Conservation (phyloP, 2,329 filamentous ascomycete genomes). For the Zymoseptoria ardabiliae region DNA sequence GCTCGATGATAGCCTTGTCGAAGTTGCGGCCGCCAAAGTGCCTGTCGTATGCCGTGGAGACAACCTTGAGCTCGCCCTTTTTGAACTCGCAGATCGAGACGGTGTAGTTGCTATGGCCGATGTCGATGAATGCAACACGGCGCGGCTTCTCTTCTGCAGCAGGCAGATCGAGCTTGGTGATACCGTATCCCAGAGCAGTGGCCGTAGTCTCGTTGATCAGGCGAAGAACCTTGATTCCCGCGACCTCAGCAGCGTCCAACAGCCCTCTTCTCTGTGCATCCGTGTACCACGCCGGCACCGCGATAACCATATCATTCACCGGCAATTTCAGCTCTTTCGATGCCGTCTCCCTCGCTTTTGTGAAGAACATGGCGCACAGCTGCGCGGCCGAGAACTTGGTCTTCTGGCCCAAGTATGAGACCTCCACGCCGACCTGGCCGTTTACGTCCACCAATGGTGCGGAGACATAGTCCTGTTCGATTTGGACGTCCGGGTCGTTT, state of each 20-base stretch:
- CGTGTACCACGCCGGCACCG: slow-evolving; percentile 94
- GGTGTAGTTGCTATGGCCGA: slow-evolving; percentile 95
- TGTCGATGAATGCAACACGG: slow-evolving; percentile 85
- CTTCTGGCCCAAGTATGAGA: slow-evolving; percentile 89
- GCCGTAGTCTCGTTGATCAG: slow-evolving; percentile 98
- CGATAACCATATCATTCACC: slow-evolving; percentile 88
- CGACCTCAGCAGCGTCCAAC: slow-evolving; percentile 86
- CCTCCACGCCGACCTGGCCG: slow-evolving; percentile 91
- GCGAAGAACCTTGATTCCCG: slow-evolving; percentile 83
- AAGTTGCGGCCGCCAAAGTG: slow-evolving; percentile 98
- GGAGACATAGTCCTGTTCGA: slow-evolving; percentile 87
- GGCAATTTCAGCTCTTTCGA: slow-evolving; percentile 81
- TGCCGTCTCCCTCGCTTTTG: slow-evolving; percentile 86
- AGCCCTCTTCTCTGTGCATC: slow-evolving; percentile 84
- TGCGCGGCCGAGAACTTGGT: slow-evolving; percentile 92
- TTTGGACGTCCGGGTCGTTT: slow-evolving; percentile 83
- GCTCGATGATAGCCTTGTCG: slow-evolving; percentile 88
- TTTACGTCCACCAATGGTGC: slow-evolving; percentile 80
- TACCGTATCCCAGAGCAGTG: slow-evolving; percentile 90
- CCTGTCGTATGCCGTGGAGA: slow-evolving; percentile 85
- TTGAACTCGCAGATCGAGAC: slow-evolving; percentile 90
- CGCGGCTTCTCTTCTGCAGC: slow-evolving; percentile 82
- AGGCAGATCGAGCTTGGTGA: slow-evolving; percentile 94
- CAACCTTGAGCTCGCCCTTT: slow-evolving; percentile 92
- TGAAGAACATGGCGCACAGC: slow-evolving; percentile 89